phyloP scores from a whole-genome alignment of 192 early-diverging fungal genomes.

The Gamsiella multidivaricata region DNA sequence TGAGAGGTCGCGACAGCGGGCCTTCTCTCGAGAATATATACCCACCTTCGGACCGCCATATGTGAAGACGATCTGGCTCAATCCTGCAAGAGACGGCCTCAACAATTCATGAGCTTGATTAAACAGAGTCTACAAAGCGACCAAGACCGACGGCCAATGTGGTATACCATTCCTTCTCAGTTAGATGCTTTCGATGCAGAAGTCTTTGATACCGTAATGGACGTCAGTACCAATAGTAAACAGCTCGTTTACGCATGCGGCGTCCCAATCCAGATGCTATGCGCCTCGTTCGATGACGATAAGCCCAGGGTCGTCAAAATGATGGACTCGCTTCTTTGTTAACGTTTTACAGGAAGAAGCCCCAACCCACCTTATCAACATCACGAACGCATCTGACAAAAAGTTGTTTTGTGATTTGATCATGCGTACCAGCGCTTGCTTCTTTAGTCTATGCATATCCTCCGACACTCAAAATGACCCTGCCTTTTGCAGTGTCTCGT shows the following conservation, averaged over 20 bases:
- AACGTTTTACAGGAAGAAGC: slow-evolving; percentile 68
- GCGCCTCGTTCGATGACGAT: background rate
- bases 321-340: slow-evolving; percentile 46
- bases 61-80: too few relatives aligned
- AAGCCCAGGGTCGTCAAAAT: slow-evolving; percentile 33
- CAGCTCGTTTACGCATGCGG: too few relatives aligned
- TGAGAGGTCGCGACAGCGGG: slow-evolving; percentile 35
- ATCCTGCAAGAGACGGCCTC: too few relatives aligned
- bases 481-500: slow-evolving; percentile 87
- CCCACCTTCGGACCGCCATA: too few relatives aligned
- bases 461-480: slow-evolving; percentile 93
- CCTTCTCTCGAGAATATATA: slow-evolving; percentile 15
- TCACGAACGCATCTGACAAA: slow-evolving; percentile 80
- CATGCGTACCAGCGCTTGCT: slow-evolving; percentile 81
- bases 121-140: too few relatives aligned
- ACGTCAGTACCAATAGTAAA: too few relatives aligned
- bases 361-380: slow-evolving; percentile 71
- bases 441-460: slow-evolving; percentile 85
- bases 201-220: too few relatives aligned
- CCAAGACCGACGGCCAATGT: too few relatives aligned
- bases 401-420: slow-evolving; percentile 80
- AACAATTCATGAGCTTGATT: too few relatives aligned
- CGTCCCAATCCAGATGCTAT: too few relatives aligned
- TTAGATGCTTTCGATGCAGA: too few relatives aligned
- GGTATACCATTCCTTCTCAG: too few relatives aligned